Evolutionary conservation across 805 yeast genomes (phyloP), one percentile per base, ranked within the genome.

Genomic region (Myxozyma neotropica): DNA sequence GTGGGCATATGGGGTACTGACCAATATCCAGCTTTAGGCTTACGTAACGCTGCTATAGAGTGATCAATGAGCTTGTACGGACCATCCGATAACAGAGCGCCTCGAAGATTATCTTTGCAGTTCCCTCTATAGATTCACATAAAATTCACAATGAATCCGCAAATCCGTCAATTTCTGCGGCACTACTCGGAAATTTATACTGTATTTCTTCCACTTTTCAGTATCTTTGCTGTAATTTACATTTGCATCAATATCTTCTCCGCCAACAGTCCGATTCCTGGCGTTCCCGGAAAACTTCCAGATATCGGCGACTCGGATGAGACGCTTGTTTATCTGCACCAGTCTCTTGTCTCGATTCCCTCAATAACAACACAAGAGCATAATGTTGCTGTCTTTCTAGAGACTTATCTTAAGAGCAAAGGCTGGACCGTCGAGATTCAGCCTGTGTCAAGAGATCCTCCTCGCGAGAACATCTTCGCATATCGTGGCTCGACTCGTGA

Each of bases 341-440:
- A 69, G 36, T 59, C 72, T 1, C 66, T 78, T 23, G 67, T 79
- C 17, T 71, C 70, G 23, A 69, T 73, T 33, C 68, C 73, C 23
- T 77, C 80, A 1, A 64, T 78, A 4, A 72, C 78, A 29, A 59
- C 58, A n/a, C 54, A 71, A 19, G 81, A 78, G 58, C 52, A 61
- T 3, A 70, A 61, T 0, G 83, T 78, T 0, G 78, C 80, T 1
- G 57, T 68, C 2, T 81, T 67, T 62, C 67, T 84, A 46, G 66
- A 70, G 31, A 58, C 63, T 2, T 81, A 78, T 62, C 74, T 84
- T 36, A 67, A 68, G 24, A 46, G 59, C 1, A 69, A 69, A 15
- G 86, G 85, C 1, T 76, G 83, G 55, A 82, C 83, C 0, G 87
- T 84, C 2, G 85, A 85, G 65, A 52, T 69, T 29, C 75, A 77